phyloP scores from a whole-genome alignment of 2,329 filamentous ascomycete genomes.

The Xylaria arbuscula region DNA sequence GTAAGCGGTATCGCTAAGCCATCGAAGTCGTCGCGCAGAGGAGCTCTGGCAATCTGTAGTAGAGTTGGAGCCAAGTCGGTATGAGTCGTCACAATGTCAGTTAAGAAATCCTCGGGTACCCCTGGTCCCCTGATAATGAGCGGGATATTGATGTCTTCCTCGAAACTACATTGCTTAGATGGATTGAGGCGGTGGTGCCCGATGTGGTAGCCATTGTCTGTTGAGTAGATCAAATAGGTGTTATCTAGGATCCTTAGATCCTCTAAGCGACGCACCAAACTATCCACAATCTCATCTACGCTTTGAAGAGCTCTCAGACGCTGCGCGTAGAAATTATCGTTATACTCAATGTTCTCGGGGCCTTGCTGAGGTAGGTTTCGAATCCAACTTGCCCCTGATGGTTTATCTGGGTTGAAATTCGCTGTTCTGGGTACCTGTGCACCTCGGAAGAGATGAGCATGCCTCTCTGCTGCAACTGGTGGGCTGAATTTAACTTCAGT shows the following conservation, averaged over 20 bases:
- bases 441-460: slow-evolving; percentile 69
- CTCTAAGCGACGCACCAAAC: slow-evolving; percentile 57
- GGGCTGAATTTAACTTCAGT: slow-evolving; percentile 56
- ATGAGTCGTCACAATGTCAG: slow-evolving; percentile 66
- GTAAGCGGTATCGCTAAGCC: slow-evolving; percentile 61
- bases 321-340: slow-evolving; percentile 63
- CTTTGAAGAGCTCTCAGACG: slow-evolving; percentile 64
- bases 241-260: slow-evolving; percentile 55
- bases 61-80: slow-evolving; percentile 73
- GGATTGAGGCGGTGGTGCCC: slow-evolving; percentile 68
- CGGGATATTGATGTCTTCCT: slow-evolving; percentile 70
- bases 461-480: slow-evolving; percentile 67
- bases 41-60: slow-evolving; percentile 57
- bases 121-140: slow-evolving; percentile 67
- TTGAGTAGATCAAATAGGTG: slow-evolving; percentile 69
- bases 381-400: slow-evolving; percentile 60
- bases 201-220: slow-evolving; percentile 71
- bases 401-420: slow-evolving; percentile 72
- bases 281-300: slow-evolving; percentile 66
- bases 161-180: slow-evolving; percentile 68
- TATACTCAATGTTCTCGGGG: slow-evolving; percentile 56
- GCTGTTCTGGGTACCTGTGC: slow-evolving; percentile 69
- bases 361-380: slow-evolving; percentile 54
- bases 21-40: slow-evolving; percentile 64
- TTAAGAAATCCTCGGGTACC: slow-evolving; percentile 54